Conservation (phyloP, 495 filamentous ascomycete genomes). For the Daldinia caldariorum region DNA sequence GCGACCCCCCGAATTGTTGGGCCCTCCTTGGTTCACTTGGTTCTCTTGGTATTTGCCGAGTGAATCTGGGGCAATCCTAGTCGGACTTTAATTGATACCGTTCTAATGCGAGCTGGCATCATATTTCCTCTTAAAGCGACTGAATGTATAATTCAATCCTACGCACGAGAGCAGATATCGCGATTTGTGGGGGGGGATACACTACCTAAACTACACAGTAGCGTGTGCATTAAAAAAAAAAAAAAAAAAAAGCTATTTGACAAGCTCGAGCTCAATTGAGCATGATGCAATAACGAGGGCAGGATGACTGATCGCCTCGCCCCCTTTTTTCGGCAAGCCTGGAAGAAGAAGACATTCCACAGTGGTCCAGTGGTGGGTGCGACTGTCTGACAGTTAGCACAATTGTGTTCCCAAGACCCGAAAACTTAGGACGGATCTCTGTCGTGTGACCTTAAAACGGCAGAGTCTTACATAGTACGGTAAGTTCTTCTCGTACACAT, state of each 20-base stretch:
- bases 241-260: not conserved
- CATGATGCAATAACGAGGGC: slow-evolving; percentile 48
- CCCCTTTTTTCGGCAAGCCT: slow-evolving; percentile 44
- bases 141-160: slow-evolving; percentile 10
- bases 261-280: slow-evolving; percentile 13
- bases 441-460: slow-evolving; percentile 44
- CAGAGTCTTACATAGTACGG: no score
- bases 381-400: slow-evolving; percentile 33
- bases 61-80: slow-evolving; percentile 37
- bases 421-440: slow-evolving; percentile 28
- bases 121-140: slow-evolving; percentile 28
- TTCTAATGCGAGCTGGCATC: slow-evolving; percentile 45
- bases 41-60: slow-evolving; percentile 30
- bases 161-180: slow-evolving; percentile 29
- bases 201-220: not conserved
- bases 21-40: not conserved
- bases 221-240: no score
- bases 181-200: slow-evolving; percentile 21
- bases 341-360: slow-evolving; percentile 44
- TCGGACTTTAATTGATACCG: slow-evolving; percentile 25
- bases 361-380: slow-evolving; percentile 8
- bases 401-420: slow-evolving; percentile 6
- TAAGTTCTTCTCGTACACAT: slow-evolving; percentile 15
- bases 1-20: slow-evolving; percentile 39
- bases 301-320: slow-evolving; percentile 43